Evolutionary conservation across 164 flowering plant genomes (phyloP), one percentile per base, ranked within the genome.

Genomic region (Vitis rotundifolia): DNA sequence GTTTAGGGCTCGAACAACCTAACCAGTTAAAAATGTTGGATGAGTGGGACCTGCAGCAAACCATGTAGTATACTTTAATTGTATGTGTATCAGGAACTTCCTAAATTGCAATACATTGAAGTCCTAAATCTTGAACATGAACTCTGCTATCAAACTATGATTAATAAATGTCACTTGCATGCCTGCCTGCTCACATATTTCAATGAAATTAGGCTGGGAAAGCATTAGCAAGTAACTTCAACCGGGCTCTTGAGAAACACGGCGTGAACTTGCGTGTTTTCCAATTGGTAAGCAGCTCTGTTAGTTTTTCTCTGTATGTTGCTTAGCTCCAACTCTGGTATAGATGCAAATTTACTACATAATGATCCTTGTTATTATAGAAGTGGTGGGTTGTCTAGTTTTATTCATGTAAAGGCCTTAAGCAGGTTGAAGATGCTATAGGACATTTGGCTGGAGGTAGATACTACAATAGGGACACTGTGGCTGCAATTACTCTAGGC

Each of bases 361-460:
- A 13, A 53, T 53, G 2, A 13, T 71, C 22, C 44, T 11, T 11
- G 18, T 31, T 29, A 29, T 29, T 19, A 22, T 22, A 22, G 14
- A 13, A 29, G 16, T 3, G 71, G 15, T 6, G 5, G 44, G 44
- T 65, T 29, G 60, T 26, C 18, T 16, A 5, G 8, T 9, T 16
- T 18, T 15, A 54, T 51, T 28, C n/a, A 44, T 22, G 16, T 56
- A 55, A 13, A 8, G 44, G 31, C 50, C 31, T 71, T 63, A 65
- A 57, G 66, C 81, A 88, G 91, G 89, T 87, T 29, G 81, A 83
- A 75, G 89, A 88, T 19, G 78, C 85, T 0, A 66, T 82, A 3
- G 89, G 89, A 69, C 68, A 82, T 61, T 78, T 90, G 68, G 89
- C 87, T 16, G 86, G 87, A 56, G 92, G 88, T 44, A 73, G 86